phyloP scores from a whole-genome alignment of 305 asterid genomes.

The Fraxinus nigra region DNA sequence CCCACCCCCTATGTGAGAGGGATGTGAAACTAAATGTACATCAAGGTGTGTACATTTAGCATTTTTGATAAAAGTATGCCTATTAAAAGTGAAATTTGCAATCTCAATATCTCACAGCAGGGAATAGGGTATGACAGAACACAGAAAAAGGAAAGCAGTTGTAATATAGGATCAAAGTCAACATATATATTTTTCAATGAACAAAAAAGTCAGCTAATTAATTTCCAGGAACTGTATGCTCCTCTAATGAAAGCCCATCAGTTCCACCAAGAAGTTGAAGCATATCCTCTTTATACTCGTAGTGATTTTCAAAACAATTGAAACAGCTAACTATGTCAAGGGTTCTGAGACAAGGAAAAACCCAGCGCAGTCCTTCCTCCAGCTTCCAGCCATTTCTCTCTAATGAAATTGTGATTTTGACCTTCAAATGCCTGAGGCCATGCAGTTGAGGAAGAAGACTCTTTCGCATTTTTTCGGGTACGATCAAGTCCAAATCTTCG shows the following conservation, averaged over 20 bases:
- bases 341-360: background rate
- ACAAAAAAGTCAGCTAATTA: background rate
- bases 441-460: background rate
- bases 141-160: background rate
- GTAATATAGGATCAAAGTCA: background rate
- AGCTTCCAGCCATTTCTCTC: background rate
- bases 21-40: no score
- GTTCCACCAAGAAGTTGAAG: background rate
- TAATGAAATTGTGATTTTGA: background rate
- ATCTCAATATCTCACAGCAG: background rate
- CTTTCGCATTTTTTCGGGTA: background rate
- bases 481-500: background rate
- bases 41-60: no score
- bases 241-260: background rate
- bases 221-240: background rate
- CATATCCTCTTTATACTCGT: background rate
- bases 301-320: background rate
- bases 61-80: background rate
- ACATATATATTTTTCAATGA: background rate
- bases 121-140: background rate
- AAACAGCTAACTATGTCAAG: background rate
- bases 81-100: background rate
- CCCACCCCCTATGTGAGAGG: no score
- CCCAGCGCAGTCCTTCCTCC: background rate
- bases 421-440: background rate